Conservation (phyloP, 225 moss, liverwort and hornwort species). For the Pleurozium schreberi region DNA sequence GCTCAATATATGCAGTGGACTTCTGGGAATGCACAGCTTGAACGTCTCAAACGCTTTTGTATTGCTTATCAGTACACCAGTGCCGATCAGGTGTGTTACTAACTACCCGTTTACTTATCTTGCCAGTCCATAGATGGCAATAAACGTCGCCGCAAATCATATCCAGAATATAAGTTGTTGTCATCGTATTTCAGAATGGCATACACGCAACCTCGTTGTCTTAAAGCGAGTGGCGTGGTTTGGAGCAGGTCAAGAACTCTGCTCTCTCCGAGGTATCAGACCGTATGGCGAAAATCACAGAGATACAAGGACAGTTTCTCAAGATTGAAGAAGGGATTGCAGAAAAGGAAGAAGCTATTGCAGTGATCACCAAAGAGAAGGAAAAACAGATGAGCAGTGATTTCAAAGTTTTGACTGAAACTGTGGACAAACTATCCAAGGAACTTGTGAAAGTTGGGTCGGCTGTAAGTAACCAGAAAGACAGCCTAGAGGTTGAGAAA, state of each 20-base stretch:
- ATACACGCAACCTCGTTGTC: neutral
- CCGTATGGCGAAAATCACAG: slow-evolving; percentile 29
- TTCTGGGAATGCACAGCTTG: slow-evolving; percentile 70
- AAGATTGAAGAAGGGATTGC: slow-evolving; percentile 41
- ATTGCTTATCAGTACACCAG: slow-evolving; percentile 68
- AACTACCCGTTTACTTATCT: neutral
- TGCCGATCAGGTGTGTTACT: slow-evolving; percentile 48
- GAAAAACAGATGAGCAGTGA: slow-evolving; percentile 73
- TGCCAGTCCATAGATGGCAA: neutral
- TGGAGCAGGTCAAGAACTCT: slow-evolving; percentile 57
- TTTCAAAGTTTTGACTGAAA: slow-evolving; percentile 52
- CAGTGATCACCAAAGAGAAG: slow-evolving; percentile 47
- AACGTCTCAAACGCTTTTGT: slow-evolving; percentile 77
- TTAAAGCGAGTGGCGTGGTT: neutral
- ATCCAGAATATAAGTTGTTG: neutral
- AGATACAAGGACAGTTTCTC: slow-evolving; percentile 27
- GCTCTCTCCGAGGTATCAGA: slow-evolving; percentile 53
- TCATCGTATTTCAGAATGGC: neutral
- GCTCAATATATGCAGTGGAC: slow-evolving; percentile 93
- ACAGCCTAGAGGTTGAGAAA: slow-evolving; percentile 60
- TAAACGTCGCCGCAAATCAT: neutral
- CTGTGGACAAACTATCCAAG: slow-evolving; percentile 69
- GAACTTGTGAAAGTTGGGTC: slow-evolving; percentile 83
- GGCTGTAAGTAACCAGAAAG: slow-evolving; percentile 64
- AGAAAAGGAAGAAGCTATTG: slow-evolving; percentile 44